Base-by-base conservation (phyloP, 2,329 filamentous ascomycete genomes). In the Neoarthrinium moseri region DNA sequence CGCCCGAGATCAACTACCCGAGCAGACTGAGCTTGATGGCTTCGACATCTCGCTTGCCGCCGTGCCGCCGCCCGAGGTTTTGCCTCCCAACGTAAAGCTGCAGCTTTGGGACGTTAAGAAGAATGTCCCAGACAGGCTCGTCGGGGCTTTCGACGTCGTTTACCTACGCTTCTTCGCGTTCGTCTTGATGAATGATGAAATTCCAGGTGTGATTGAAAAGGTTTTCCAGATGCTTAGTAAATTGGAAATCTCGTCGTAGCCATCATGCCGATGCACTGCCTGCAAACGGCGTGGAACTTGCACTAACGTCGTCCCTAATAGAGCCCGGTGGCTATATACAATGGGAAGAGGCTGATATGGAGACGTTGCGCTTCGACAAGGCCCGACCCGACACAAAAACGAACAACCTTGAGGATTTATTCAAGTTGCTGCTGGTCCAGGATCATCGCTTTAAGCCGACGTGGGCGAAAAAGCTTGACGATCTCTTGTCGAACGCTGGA, bases 1-100 rank as follows among this genome's bases (percentile, higher is more conserved):
- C 17, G 43, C 37, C 4, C 7, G 24, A 2, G 27, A 41, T 4
- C 29, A 46, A 3, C 35, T 51, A 1, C 29, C 41, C 11, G 39
- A 10, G 17, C 6, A 51, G 13, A 48, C 51, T 13, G 47, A 42
- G 15, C 37, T 59, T 1, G 46, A 52, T 11, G 55, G 56, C 8
- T 48, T 58, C 12, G 54, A 59, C 17, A 51, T 60, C 35, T 58
- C 56, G 5, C 49, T 58, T 21, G 43, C 51, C 20, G 52, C 51
- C 2, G 50, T 52, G 13, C 53, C 56, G 3, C 54, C 57, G 3
- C 15, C 3, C 4, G 43, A 50, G 12, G 45, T 35, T 8, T 29
- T 58, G n/a, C 52, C 54, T 4, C 15, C 51, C 15, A 38, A 38
- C 12, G 35, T 38, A 4, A 38, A 17, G 5, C n/a, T 38, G 8